Evolutionary conservation across 805 yeast genomes (phyloP), one percentile per base, ranked within the genome.

Genomic region (Starmera quercuum): DNA sequence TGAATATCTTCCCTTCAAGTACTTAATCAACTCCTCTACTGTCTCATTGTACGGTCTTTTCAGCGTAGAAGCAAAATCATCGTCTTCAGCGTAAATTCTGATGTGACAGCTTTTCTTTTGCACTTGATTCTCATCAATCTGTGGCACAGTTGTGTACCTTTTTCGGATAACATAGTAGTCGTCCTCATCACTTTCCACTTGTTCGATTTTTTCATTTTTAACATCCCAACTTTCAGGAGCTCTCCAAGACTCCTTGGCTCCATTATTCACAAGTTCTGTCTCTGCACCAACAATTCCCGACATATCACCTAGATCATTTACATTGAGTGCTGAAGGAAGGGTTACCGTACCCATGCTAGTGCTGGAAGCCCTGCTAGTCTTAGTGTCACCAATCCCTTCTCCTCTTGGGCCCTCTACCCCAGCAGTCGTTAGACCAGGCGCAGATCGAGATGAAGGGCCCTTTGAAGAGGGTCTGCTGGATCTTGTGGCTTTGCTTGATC

Each of bases 81-180:
- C 88, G 37, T 84, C 95, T 33, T 77, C 83, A 38, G 82, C 76
- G 61, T 83, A 87, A 2, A 90, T 78, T 39, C 95, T 75, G 16
- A 90, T 63, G 40, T 67, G 71, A 44, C 63, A 71, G 4, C 56
- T 59, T 29, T 59, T 61, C 30, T 49, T 54, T 25, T 51, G 48
- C 8, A 47, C 49, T 24, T 51, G 46, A 38, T 56, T 51, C 24
- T 57, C 44, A 26, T 55, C 54, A 2, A 33, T 25, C 9, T 45
- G 47, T 17, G 54, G 56, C 27, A 61, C 58, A 29, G 53, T 56
- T 25, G 58, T 61, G 33, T 57, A 63, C 4, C 53, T 53, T 29
- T 58, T 64, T 33, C 58, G 50, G 27, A 59, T 58, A 4, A 48
- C 49, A 38, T 53, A 54, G 25, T 61, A 66, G 5, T 57, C 66